Conservation (phyloP, 2,329 filamentous ascomycete species). For the Fusarium napiforme region DNA sequence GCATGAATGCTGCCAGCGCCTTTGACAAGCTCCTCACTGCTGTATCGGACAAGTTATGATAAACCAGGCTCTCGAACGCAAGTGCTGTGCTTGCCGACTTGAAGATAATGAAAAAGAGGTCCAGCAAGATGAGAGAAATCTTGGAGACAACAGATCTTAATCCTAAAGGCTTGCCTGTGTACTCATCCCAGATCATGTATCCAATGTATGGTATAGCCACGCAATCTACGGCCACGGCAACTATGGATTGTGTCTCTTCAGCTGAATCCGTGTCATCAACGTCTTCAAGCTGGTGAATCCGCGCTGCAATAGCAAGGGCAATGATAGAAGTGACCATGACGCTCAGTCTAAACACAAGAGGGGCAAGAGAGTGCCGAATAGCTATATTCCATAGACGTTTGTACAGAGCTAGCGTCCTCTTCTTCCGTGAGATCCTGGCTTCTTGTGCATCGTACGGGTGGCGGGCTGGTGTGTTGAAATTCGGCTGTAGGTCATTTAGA, state of each 20-base stretch:
- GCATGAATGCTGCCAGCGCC: constrained; percentile 79
- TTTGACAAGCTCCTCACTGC: constrained; percentile 66
- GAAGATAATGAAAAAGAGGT: constrained; percentile 97
- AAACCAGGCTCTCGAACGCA: constrained; percentile 85
- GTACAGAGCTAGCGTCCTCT: constrained; percentile 50
- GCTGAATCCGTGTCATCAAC: constrained; percentile 53
- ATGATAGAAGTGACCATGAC: constrained; percentile 86
- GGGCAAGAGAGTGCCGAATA: constrained; percentile 85
- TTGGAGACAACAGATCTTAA: constrained; percentile 86
- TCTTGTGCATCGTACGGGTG: constrained; percentile 47
- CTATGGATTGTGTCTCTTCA: constrained; percentile 81
- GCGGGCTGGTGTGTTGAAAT: constrained; percentile 55
- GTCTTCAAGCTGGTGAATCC: constrained; percentile 74
- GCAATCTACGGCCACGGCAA: constrained; percentile 89
- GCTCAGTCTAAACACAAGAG: constrained; percentile 82
- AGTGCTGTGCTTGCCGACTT: constrained; percentile 92
- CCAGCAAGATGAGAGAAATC: constrained; percentile 87
- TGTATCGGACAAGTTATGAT: constrained; percentile 54
- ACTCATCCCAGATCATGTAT: constrained; percentile 97
- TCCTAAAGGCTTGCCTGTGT: constrained; percentile 91
- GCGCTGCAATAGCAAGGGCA: constrained; percentile 80
- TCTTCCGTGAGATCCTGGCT: constrained; percentile 45
- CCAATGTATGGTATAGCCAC: constrained; percentile 89
- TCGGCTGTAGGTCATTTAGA: constrained; percentile 59
- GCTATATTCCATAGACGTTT: constrained; percentile 75